These are phyloP conservation scores for Xylaria palmicola DNA, from an alignment of 495 filamentous ascomycete species.

Conservation along the genomic window DNA sequence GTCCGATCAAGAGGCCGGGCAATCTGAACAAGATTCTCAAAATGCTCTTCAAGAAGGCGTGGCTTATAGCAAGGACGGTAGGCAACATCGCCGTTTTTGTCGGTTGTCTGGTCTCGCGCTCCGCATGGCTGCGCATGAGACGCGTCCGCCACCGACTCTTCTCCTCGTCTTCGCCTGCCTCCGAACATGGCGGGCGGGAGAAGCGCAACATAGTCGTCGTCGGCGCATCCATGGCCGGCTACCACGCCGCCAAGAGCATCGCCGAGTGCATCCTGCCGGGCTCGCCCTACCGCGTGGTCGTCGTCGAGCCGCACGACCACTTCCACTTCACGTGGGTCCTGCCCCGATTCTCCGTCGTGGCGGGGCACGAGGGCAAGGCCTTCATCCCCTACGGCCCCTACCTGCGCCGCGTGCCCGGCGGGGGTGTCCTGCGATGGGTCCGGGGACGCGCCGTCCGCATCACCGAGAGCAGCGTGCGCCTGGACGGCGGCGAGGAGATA, in stretches of 20 bases:
- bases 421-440: conserved; percentile 36
- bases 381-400: conserved; percentile 50
- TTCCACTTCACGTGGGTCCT: conserved; percentile 59
- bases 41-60: conserved; percentile 27
- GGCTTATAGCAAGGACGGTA: conserved; percentile 19
- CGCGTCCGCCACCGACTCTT: conserved; percentile 18
- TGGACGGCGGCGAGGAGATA: conserved; percentile 36
- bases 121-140: conserved; percentile 23
- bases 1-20: not conserved
- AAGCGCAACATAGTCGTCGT: conserved; percentile 52
- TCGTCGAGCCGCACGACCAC: conserved; percentile 59
- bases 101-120: conserved; percentile 19
- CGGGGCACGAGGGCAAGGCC: conserved; percentile 44
- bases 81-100: conserved; percentile 17
- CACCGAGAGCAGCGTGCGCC: conserved; percentile 22
- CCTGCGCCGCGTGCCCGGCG: conserved; percentile 23
- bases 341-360: conserved; percentile 46
- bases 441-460: conserved; percentile 33
- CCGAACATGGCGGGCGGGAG: conserved; percentile 16
- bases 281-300: conserved; percentile 46
- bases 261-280: conserved; percentile 46
- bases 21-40: not conserved
- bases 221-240: conserved; percentile 57
- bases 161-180: conserved; percentile 18
- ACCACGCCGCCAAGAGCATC: conserved; percentile 45